Conservation (phyloP, 495 filamentous ascomycete species). For the Aspergillus sparsus region DNA sequence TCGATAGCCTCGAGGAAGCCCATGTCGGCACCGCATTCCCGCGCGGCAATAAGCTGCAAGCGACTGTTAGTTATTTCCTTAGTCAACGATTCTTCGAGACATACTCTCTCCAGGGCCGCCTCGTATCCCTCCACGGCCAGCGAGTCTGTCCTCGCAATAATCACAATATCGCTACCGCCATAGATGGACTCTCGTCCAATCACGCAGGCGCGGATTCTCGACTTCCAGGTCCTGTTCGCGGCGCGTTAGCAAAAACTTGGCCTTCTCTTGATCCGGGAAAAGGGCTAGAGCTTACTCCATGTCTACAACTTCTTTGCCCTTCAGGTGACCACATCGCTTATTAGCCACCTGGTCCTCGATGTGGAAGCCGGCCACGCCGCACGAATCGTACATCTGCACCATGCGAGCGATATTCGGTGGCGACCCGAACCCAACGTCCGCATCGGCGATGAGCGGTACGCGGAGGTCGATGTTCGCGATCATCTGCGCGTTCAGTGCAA, state of each 20-base stretch:
- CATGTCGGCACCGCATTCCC: constrained; percentile 54
- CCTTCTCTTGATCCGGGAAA: background rate
- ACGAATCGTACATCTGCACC: constrained; percentile 54
- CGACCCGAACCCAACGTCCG: constrained; percentile 58
- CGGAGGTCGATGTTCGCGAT: constrained; percentile 23
- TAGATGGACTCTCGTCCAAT: constrained; percentile 35
- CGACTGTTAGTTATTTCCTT: no score
- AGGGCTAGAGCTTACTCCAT: constrained; percentile 42
- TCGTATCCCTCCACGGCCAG: constrained; percentile 56
- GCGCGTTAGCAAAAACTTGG: background rate
- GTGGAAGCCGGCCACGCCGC: constrained; percentile 62
- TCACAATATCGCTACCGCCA: constrained; percentile 49
- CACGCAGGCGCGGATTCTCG: constrained; percentile 47
- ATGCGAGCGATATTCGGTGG: constrained; percentile 55
- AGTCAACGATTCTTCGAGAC: no score
- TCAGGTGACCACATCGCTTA: constrained; percentile 60
- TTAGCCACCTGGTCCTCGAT: constrained; percentile 63
- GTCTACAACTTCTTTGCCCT: constrained; percentile 57
- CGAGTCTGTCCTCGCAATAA: constrained; percentile 65
- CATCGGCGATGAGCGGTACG: constrained; percentile 60
- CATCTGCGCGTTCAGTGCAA: constrained; percentile 24
- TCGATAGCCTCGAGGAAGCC: constrained; percentile 43
- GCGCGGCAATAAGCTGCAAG: constrained; percentile 42
- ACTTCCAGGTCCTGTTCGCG: background rate
- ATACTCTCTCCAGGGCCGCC: constrained; percentile 44